A percentile compares a stretch with the other conserved stretches of the same genome.
Evolutionary conservation across 768 basidiomycete genomes (phyloP).

Genomic region (Pulveroboletus sp.): DNA sequence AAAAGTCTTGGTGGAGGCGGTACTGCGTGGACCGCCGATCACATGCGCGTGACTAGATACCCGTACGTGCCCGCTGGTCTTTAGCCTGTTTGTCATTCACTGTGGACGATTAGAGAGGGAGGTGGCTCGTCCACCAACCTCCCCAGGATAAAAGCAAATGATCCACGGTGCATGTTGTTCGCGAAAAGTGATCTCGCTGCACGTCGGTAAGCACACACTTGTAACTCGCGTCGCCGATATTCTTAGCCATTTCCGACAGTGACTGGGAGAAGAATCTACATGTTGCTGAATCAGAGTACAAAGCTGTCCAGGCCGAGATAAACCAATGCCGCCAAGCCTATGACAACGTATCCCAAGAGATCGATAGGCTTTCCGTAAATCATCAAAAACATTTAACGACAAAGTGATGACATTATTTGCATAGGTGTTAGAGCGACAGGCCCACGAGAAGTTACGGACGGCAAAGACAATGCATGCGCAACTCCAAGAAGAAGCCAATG

Average conservation of each 20-base stretch:
- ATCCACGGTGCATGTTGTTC: constrained; percentile 49
- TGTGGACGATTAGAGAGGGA: constrained; percentile 50
- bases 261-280: constrained; percentile 42
- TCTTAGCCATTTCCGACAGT: constrained; percentile 31
- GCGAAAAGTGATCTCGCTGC: constrained; percentile 51
- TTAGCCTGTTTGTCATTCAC: background rate
- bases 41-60: constrained; percentile 61
- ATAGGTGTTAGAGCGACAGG: constrained; percentile 20
- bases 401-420: background rate
- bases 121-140: constrained; percentile 56
- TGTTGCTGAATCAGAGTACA: constrained; percentile 38
- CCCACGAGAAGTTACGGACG: constrained; percentile 23
- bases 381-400: background rate
- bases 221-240: background rate
- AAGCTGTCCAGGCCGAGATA: constrained; percentile 25
- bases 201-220: constrained; percentile 38
- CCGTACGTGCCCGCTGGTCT: constrained; percentile 41
- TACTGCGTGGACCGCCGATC: constrained; percentile 60
- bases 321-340: constrained; percentile 30
- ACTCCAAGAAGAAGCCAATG: constrained; percentile 61
- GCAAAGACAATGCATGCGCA: constrained; percentile 37
- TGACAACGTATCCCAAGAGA: constrained; percentile 25
- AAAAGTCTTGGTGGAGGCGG: constrained; percentile 45
- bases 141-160: constrained; percentile 23
- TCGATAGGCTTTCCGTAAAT: constrained; percentile 37